Evolutionary conservation across 257 asterid species (phyloP).

Genomic region (Salvia hispanica): DNA sequence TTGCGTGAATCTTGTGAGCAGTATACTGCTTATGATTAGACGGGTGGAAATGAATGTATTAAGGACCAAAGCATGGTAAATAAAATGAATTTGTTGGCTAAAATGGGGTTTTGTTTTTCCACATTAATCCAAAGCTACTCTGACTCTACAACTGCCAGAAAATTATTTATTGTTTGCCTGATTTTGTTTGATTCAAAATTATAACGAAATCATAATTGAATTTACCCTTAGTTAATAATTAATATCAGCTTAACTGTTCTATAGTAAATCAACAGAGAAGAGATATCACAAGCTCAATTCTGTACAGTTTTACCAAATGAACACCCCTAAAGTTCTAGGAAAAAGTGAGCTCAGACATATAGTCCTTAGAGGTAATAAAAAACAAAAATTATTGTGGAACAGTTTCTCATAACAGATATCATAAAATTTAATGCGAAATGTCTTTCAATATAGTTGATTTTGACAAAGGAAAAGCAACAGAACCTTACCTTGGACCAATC

Average conservation of each 20-base stretch:
- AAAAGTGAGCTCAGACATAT: neutral
- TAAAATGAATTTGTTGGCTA: neutral
- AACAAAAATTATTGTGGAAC: neutral
- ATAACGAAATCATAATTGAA: neutral
- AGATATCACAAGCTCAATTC: neutral
- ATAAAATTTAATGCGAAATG: conserved; percentile 9
- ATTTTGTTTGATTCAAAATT: neutral
- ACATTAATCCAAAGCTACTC: neutral
- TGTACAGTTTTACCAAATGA: neutral
- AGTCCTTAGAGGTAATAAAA: conserved; percentile 4
- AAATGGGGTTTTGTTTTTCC: neutral
- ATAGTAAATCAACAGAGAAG: neutral
- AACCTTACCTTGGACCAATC: conserved; percentile 91
- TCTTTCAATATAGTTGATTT: conserved; percentile 6
- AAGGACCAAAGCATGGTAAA: neutral
- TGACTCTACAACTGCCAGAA: conserved; percentile 1
- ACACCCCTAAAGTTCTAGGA: neutral
- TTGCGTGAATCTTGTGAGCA: neutral
- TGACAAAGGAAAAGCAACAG: conserved; percentile 19
- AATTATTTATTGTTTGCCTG: neutral
- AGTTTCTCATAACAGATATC: conserved; percentile 1
- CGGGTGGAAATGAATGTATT: neutral
- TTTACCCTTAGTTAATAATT: neutral
- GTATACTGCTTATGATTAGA: neutral
- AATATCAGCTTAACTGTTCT: neutral